Percentiles rank a stretch among this genome's conserved stretches.
These are phyloP conservation scores for Plasmodium sp. DNA, from an alignment of 169 alveolate species.

Conservation along the genomic window DNA sequence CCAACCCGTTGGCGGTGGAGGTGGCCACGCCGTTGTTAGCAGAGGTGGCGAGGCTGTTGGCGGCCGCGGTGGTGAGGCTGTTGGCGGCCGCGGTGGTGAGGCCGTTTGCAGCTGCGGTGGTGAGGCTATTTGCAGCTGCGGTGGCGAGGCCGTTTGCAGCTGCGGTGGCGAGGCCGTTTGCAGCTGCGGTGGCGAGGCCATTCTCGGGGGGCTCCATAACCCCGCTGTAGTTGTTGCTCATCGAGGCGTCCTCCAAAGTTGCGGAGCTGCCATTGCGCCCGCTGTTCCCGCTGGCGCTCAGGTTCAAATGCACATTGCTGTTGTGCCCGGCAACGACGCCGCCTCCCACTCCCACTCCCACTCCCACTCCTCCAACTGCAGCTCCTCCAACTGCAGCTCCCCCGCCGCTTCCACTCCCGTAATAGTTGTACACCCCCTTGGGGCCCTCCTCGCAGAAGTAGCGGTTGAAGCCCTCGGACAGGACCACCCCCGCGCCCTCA, in stretches of 20 bases:
- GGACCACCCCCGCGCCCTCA: background rate
- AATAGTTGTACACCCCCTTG: background rate
- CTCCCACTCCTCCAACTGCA: no score
- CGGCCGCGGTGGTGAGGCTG: no score
- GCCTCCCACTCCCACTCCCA: no score
- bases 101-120: no score
- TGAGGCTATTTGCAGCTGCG: no score
- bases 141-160: no score
- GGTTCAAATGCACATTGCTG: background rate
- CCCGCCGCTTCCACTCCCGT: background rate
- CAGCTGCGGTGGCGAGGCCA: background rate
- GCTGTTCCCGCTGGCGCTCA: background rate
- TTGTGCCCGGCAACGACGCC: background rate
- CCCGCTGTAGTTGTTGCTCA: background rate
- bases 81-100: no score
- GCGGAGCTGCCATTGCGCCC: background rate
- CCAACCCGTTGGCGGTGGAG: background rate
- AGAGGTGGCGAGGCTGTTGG: no score
- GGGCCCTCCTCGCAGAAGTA: background rate
- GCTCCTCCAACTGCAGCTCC: background rate
- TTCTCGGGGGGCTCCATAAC: background rate
- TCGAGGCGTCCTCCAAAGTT: background rate
- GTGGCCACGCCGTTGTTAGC: no score
- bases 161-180: no score
- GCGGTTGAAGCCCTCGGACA: slow-evolving; percentile 2